Conservation (phyloP, 257 asterid species). For the Solanum medicagineum region DNA sequence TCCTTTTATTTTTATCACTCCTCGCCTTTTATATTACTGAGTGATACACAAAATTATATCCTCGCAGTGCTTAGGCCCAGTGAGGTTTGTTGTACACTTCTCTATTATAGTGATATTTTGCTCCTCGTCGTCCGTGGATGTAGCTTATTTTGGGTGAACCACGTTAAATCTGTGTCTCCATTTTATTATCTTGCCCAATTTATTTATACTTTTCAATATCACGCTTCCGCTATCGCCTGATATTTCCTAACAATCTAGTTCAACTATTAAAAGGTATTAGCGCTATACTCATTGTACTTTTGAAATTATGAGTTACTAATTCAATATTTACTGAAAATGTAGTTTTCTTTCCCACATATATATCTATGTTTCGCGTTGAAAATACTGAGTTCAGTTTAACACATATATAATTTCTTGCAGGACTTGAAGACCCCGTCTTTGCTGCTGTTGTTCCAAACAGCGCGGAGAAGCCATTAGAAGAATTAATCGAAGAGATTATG, state of each 20-base stretch:
- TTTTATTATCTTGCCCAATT: too few relatives aligned
- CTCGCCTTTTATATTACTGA: too few relatives aligned
- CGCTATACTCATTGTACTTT: not conserved
- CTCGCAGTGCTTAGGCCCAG: too few relatives aligned
- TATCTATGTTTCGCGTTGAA: not conserved
- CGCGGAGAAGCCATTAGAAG: conserved; percentile 64
- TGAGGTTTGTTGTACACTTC: too few relatives aligned
- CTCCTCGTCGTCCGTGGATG: too few relatives aligned
- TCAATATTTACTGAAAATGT: not conserved
- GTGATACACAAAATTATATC: too few relatives aligned
- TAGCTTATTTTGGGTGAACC: too few relatives aligned
- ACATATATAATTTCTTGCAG: conserved; percentile 10
- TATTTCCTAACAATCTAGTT: not conserved
- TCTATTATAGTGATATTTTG: too few relatives aligned
- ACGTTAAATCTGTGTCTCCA: too few relatives aligned
- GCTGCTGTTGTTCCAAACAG: conserved; percentile 86
- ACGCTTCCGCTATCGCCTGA: too few relatives aligned
- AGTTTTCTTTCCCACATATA: not conserved
- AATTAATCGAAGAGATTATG: conserved; percentile 83
- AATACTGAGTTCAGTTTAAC: not conserved
- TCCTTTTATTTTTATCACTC: too few relatives aligned
- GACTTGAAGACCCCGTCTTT: conserved; percentile 55
- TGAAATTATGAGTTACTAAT: not conserved
- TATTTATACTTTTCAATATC: too few relatives aligned
- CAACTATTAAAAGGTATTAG: not conserved